A percentile compares a stretch with the other conserved stretches of the same genome.
phyloP scores from a whole-genome alignment of 176 grass and related monocot species.

The Carex scoparia region DNA sequence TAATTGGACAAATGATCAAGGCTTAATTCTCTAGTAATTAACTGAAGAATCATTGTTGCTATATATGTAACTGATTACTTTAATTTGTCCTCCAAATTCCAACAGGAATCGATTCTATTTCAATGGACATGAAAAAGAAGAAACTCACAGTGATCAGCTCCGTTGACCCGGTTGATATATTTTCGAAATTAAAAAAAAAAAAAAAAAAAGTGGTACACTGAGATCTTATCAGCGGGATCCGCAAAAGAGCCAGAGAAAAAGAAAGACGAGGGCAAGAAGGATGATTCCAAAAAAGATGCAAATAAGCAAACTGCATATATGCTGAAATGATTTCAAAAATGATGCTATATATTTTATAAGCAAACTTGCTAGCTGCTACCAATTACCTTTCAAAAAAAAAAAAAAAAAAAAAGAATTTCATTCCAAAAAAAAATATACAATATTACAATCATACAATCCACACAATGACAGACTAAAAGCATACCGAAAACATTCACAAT shows the following conservation, averaged over 20 bases:
- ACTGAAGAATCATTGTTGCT: not conserved
- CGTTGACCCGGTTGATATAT: slow-evolving; percentile 51
- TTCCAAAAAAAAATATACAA: too few species aligned
- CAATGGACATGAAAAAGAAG: slow-evolving; percentile 58
- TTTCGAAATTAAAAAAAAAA: slow-evolving; percentile 46
- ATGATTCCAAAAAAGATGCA: slow-evolving; percentile 9
- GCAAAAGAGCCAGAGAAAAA: slow-evolving; percentile 61
- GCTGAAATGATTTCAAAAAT: too few species aligned
- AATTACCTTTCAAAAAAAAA: too few species aligned
- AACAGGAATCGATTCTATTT: slow-evolving; percentile 53
- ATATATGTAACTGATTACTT: not conserved
- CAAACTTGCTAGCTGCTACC: too few species aligned
- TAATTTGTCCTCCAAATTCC: not conserved
- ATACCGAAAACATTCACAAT: too few species aligned
- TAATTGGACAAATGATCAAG: not conserved
- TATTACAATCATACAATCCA: too few species aligned
- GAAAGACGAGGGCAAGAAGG: slow-evolving; percentile 36
- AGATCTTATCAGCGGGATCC: slow-evolving; percentile 44
- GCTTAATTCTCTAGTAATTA: not conserved
- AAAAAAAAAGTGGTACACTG: slow-evolving; percentile 7
- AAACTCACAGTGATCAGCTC: slow-evolving; percentile 63
- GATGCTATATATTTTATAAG: too few species aligned
- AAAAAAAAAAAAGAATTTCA: too few species aligned
- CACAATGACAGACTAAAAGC: too few species aligned
- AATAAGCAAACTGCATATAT: slow-evolving; percentile 17